Conservation (phyloP, 2,329 filamentous ascomycete species). For the Neonectria hederae region DNA sequence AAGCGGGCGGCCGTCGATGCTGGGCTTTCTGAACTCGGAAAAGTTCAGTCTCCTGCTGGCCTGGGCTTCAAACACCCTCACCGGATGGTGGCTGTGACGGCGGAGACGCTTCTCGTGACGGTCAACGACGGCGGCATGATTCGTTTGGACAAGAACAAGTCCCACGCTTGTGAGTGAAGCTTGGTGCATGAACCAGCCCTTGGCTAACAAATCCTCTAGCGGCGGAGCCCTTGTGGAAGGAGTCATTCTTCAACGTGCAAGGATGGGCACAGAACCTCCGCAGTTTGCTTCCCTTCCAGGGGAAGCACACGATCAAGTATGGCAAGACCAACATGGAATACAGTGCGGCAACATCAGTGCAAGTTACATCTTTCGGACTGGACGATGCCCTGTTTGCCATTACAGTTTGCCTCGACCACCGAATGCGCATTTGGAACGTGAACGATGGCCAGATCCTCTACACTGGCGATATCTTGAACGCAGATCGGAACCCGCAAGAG, state of each 20-base stretch:
- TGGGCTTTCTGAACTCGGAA: conserved; percentile 79
- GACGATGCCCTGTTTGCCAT: conserved; percentile 68
- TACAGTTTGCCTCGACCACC: conserved; percentile 89
- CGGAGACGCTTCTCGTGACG: conserved; percentile 80
- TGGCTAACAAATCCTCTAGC: conserved; percentile 33
- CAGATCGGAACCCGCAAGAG: conserved; percentile 72
- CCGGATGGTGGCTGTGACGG: conserved; percentile 77
- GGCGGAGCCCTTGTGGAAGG: conserved; percentile 65
- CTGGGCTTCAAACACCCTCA: conserved; percentile 83
- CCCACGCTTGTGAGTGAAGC: conserved; percentile 55
- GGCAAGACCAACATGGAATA: conserved; percentile 73
- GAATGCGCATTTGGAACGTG: conserved; percentile 88
- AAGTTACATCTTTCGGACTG: conserved; percentile 62
- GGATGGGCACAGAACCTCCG: conserved; percentile 75
- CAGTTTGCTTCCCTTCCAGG: conserved; percentile 73
- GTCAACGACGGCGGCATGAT: conserved; percentile 82
- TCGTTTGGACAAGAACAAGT: conserved; percentile 69
- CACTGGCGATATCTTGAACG: conserved; percentile 80
- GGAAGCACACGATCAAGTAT: conserved; percentile 70
- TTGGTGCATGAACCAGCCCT: background rate
- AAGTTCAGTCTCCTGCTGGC: conserved; percentile 75
- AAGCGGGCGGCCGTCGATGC: conserved; percentile 75
- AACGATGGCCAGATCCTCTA: conserved; percentile 80
- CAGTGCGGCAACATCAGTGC: conserved; percentile 71
- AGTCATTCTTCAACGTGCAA: conserved; percentile 77